Percentiles rank a stretch among this genome's conserved stretches.
Conservation (phyloP, 1,284 basidiomycete genomes). For the Ceratobasidium sp. region DNA sequence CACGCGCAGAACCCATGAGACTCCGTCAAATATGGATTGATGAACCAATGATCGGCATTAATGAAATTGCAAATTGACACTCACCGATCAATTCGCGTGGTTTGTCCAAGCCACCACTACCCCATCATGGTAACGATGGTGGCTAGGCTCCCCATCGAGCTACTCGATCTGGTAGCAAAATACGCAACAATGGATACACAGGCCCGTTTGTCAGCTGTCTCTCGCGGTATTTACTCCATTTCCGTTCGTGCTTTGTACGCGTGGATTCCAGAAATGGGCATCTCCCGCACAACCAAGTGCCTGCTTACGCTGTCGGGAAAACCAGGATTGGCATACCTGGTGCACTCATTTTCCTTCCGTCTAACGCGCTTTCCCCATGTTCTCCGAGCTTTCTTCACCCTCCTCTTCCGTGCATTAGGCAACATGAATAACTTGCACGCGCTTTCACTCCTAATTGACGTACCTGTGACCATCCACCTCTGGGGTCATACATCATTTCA, state of each 20-base stretch:
- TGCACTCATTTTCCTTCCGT: slow-evolving; percentile 1
- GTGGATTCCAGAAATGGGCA: background rate
- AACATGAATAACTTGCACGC: slow-evolving; percentile 7
- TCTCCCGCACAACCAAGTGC: slow-evolving; percentile 8
- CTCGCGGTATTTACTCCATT: background rate
- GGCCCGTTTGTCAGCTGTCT: background rate
- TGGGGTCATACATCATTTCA: background rate
- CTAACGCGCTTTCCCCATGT: background rate
- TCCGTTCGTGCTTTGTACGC: slow-evolving; percentile 7
- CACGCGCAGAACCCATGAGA: no score
- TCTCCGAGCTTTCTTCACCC: background rate
- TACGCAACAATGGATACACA: background rate
- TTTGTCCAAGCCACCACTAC: no score
- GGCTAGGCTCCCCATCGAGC: background rate
- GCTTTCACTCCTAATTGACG: slow-evolving; percentile 5
- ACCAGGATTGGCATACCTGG: background rate
- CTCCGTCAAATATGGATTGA: no score
- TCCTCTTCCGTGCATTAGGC: slow-evolving; percentile 7
- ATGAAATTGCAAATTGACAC: no score
- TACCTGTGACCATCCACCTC: background rate
- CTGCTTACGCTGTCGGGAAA: slow-evolving; percentile 1
- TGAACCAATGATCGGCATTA: no score
- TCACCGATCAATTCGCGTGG: no score
- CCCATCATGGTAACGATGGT: background rate
- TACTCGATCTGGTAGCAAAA: slow-evolving; percentile 12